Base-by-base conservation (phyloP, 257 asterid species). In the Lantana camara region DNA sequence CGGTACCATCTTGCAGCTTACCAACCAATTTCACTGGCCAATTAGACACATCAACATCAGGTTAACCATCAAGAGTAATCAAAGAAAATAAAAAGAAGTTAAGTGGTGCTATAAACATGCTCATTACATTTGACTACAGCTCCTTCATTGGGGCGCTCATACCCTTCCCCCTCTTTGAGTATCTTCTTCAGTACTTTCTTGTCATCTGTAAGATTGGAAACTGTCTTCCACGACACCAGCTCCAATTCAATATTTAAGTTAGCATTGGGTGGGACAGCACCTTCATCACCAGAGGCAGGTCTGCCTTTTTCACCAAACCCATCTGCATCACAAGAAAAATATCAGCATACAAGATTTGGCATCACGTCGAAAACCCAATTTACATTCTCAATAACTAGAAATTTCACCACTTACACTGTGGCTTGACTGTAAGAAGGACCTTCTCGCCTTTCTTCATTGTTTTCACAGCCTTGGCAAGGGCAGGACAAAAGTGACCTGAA, bases 401-500 rank as follows among this genome's bases (percentile, higher is more conserved):
- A 41, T 13, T 9, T 7, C 22, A 49, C n/a, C 27, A 7, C 91
- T 82, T 71, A 87, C 95, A 87, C 61, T 82, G 92, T 0, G 89
- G 95, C 59, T 84, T 82, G 35, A 87, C 92, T 15, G 87, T 75
- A 12, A 87, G 76, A n/a, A 74, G 82, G 44, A 76, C 92, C 72
- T 82, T 78, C 61, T 87, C 95, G 19, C 89, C 95, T 51, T 84
- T 84, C 84, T 87, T 87, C 95, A 87, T 86, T 4, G 95, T 86
- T 67, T 82, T 86, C 64, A 86, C 81, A 27, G 95, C 91, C 73
- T 80, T 82, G 50, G 87, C 71, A 37, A 86, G 65, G 20, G 89
- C 95, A 68, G 95, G 95, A 50, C 95, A 86, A 45, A 84, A 84
- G 57, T 77, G 71, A 58, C 89, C 94, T 82, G 62, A 59, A 17